Evolutionary conservation across 2,329 filamentous ascomycete species (phyloP), one percentile per base, ranked within the genome.

Genomic region (Fusarium nisikadoi): DNA sequence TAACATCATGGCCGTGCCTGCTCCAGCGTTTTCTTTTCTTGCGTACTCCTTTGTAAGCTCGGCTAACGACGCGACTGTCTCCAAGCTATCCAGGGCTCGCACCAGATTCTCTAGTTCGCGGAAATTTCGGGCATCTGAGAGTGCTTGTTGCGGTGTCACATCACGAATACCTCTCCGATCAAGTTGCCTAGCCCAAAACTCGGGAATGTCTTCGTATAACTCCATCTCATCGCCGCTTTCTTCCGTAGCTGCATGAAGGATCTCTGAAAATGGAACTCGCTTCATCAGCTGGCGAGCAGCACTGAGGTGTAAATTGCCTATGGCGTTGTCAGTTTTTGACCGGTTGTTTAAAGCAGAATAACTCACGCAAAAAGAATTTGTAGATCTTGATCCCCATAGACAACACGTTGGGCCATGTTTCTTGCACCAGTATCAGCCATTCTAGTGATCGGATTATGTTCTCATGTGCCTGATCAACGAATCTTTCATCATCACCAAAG

Each of bases 351-450:
- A n/a, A 17, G 4, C 23, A 25, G 4, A 36, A 36, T 2, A 39
- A 88, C 94, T 86, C 89, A 97, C 94, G 88, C 50, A 97, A 86
- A 77, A 98, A 94, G 68, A 91, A 91, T 77, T 93, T 93, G 83
- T 97, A 94, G n/a, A 95, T 88, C 75, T 90, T 87, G 35, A 89
- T 88, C 45, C 94, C 90, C 62, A 90, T 86, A 23, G 84, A 82
- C 75, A 95, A 93, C 27, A 93, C 90, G 64, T 91, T 86, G 20
- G 87, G 84, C 91, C 92, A 95, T 60, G 93, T 87, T 17, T 89
- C 91, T 54, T 92, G 89, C 13, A 95, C 88, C 62, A 93, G 87
- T 64, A 93, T 84, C 79, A 95, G 91, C 95, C 95, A 98, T 78
- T 97, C 93, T 65, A 98, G 83, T 41, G 93, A 91, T 62, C 92